Conservation (phyloP, 2,329 filamentous ascomycete species). For the Gyromitra esculenta region DNA sequence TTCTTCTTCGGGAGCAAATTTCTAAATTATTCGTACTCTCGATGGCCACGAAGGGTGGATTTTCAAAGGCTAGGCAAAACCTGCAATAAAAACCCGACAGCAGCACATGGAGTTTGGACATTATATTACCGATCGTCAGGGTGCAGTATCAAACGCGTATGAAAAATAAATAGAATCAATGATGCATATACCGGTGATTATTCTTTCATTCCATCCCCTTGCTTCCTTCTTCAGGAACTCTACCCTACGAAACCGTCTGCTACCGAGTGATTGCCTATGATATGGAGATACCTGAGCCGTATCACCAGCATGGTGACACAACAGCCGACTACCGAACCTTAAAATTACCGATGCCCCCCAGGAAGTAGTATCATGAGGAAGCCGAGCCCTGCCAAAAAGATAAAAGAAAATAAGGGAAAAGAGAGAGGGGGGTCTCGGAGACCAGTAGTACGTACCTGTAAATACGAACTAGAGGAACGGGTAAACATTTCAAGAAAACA, state of each 20-base stretch:
- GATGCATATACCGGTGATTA: neutral
- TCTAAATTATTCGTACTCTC: constrained; percentile 6
- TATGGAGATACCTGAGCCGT: neutral
- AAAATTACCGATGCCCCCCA: neutral
- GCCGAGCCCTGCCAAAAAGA: neutral
- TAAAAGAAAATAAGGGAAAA: neutral
- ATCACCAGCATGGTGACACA: neutral
- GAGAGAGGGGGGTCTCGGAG: neutral
- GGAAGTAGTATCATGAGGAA: neutral
- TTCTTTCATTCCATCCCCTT: neutral
- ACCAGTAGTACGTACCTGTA: neutral
- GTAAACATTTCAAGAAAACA: neutral
- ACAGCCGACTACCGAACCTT: neutral
- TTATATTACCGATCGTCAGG: constrained; percentile 7
- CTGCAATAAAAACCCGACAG: neutral
- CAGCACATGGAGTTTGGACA: constrained; percentile 5
- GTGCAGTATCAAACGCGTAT: constrained; percentile 8
- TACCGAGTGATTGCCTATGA: constrained; percentile 7
- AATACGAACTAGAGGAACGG: neutral
- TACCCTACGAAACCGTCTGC: neutral
- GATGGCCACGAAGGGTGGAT: neutral
- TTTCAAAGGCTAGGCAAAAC: constrained; percentile 27
- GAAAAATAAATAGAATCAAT: neutral
- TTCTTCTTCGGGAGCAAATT: constrained; percentile 24
- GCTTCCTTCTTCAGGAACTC: neutral